These are phyloP conservation scores for Closterium sp. DNA, from an alignment of 139 green algal genomes.

Conservation along the genomic window DNA sequence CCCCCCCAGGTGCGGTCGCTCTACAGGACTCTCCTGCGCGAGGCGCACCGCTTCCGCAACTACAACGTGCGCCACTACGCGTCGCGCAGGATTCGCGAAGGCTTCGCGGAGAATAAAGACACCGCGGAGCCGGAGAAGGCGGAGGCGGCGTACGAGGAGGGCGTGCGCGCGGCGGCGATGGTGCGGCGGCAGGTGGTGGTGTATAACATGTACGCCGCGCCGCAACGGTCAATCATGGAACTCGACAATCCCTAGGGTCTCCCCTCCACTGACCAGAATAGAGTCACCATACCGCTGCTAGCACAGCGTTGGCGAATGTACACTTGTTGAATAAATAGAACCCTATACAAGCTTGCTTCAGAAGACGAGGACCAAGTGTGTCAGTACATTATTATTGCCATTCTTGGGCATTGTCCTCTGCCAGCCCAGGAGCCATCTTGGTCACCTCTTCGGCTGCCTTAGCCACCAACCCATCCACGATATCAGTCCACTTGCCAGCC, in stretches of 20 bases:
- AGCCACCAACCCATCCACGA: background rate
- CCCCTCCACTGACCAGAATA: no score
- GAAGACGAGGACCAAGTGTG: background rate
- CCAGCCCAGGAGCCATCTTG: background rate
- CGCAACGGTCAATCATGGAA: background rate
- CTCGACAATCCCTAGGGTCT: background rate
- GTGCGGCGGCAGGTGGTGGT: conserved; percentile 6
- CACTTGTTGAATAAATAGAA: background rate
- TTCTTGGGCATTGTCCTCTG: background rate
- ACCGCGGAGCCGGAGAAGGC: background rate
- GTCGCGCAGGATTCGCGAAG: background rate
- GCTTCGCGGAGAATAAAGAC: background rate
- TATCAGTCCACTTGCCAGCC: background rate
- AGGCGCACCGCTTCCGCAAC: background rate
- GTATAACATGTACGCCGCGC: background rate
- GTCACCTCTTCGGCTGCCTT: background rate
- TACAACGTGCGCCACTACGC: conserved; percentile 3
- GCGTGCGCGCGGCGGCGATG: background rate
- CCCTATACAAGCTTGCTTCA: background rate
- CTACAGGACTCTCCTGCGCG: background rate
- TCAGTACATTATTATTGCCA: background rate
- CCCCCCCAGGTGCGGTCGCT: background rate
- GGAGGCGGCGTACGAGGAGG: background rate
- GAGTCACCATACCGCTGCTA: no score
- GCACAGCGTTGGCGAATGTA: background rate